Percentiles rank a stretch among this genome's conserved stretches.
These are phyloP conservation scores for Beta lomatogona DNA, from an alignment of 179 eudicot genomes.

Conservation along the genomic window DNA sequence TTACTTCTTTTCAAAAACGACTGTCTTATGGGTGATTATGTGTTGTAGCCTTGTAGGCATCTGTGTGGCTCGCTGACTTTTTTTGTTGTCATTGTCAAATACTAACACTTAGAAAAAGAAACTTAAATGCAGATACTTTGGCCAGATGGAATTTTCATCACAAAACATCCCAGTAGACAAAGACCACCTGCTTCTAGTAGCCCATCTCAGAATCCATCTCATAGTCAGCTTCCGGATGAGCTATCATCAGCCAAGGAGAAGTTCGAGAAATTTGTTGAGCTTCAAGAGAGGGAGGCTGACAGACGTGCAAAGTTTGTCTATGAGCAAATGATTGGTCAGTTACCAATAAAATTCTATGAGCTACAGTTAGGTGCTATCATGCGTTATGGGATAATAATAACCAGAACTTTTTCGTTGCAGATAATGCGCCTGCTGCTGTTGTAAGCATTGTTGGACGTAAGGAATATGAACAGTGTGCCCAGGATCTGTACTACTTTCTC, in stretches of 20 bases:
- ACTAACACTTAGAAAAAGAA: background rate
- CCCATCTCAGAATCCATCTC: conserved; percentile 45
- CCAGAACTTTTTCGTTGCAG: conserved; percentile 41
- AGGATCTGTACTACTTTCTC: conserved; percentile 90
- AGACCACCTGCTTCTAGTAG: conserved; percentile 41
- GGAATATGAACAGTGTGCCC: conserved; percentile 94
- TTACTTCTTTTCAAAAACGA: no score
- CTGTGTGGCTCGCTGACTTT: background rate
- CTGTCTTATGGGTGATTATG: background rate
- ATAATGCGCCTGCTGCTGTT: conserved; percentile 88
- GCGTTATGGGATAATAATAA: conserved; percentile 8
- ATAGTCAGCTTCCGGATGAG: conserved; percentile 44
- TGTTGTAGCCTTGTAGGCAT: background rate
- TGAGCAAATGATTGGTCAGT: conserved; percentile 89
- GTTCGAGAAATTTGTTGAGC: conserved; percentile 46
- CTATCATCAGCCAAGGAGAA: conserved; percentile 54
- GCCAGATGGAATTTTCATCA: conserved; percentile 97
- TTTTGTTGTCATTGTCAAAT: background rate
- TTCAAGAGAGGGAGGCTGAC: conserved; percentile 67
- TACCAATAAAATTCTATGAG: conserved; percentile 2
- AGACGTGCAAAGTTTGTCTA: conserved; percentile 84
- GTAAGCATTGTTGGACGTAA: conserved; percentile 89
- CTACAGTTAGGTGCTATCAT: background rate
- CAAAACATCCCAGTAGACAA: conserved; percentile 83
- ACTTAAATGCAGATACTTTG: conserved; percentile 70